Percentiles rank a stretch among this genome's conserved stretches.
phyloP scores from a whole-genome alignment of 345 rosid species.

The Raphanus raphanistrum region DNA sequence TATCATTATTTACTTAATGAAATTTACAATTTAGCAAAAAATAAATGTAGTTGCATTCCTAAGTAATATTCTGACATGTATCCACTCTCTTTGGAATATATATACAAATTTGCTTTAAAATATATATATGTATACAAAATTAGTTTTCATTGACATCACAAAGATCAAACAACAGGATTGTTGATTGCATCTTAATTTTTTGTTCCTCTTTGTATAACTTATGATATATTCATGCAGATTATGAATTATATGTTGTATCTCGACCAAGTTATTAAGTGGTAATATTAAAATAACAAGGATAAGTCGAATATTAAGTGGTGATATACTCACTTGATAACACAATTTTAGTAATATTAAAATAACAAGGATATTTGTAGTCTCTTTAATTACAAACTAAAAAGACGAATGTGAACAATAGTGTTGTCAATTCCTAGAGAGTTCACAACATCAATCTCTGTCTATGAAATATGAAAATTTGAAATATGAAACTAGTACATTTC shows the following conservation, averaged over 20 bases:
- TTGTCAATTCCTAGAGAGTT: not conserved
- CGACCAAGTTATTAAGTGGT: too few species aligned
- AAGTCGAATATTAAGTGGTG: too few species aligned
- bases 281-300: too few species aligned
- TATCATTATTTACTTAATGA: too few species aligned
- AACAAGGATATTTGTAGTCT: not conserved
- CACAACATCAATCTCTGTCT: not conserved
- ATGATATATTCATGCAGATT: too few species aligned
- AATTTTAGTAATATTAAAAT: not conserved
- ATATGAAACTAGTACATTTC: constrained; percentile 19
- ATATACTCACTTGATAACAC: not conserved
- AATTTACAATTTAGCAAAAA: too few species aligned
- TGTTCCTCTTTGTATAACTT: not conserved
- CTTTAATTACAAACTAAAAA: not conserved
- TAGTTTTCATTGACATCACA: too few species aligned
- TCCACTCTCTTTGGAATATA: not conserved
- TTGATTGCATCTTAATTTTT: not conserved
- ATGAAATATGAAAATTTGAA: constrained; percentile 12
- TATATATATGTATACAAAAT: too few species aligned
- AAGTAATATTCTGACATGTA: too few species aligned
- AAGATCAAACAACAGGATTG: not conserved
- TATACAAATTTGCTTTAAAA: not conserved
- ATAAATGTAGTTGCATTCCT: too few species aligned
- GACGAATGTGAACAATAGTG: not conserved
- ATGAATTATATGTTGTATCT: too few species aligned